Conservation (phyloP, 495 filamentous ascomycete species). For the Eremomyces bilateralis region DNA sequence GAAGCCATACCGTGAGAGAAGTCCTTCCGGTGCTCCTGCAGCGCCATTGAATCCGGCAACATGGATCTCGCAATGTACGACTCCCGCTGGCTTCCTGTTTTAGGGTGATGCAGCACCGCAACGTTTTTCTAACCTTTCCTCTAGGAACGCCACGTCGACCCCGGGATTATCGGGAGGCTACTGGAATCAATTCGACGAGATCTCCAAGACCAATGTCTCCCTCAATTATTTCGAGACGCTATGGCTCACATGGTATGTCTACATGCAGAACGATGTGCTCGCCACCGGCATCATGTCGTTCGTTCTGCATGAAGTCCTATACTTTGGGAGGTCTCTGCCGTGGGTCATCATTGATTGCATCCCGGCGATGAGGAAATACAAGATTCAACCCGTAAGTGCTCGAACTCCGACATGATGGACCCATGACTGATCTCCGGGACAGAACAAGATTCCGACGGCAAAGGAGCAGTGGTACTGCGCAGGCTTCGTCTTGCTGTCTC, state of each 20-base stretch:
- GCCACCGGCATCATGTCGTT: constrained; percentile 96
- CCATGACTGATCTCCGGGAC: not conserved
- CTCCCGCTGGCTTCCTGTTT: too few relatives aligned
- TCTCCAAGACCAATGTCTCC: constrained; percentile 69
- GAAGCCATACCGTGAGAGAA: too few relatives aligned
- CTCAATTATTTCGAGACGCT: constrained; percentile 65
- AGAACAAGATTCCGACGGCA: constrained; percentile 77
- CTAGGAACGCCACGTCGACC: too few relatives aligned
- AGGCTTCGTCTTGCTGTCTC: constrained; percentile 67
- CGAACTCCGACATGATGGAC: not conserved
- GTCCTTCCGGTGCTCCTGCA: too few relatives aligned
- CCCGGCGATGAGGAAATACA: constrained; percentile 74
- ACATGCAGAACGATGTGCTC: constrained; percentile 91
- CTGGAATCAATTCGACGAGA: constrained; percentile 65
- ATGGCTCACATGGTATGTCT: constrained; percentile 96
- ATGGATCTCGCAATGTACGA: too few relatives aligned
- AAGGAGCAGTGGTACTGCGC: constrained; percentile 91
- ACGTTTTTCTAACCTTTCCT: too few relatives aligned
- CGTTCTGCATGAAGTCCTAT: constrained; percentile 78
- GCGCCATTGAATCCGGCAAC: too few relatives aligned
- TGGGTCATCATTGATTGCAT: constrained; percentile 87
- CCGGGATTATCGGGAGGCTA: too few relatives aligned
- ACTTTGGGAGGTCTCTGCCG: constrained; percentile 79
- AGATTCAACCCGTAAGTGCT: constrained; percentile 63
- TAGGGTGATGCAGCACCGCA: too few relatives aligned